Base-by-base conservation (phyloP, 495 filamentous ascomycete genomes). In the Penicillium goetzii region DNA sequence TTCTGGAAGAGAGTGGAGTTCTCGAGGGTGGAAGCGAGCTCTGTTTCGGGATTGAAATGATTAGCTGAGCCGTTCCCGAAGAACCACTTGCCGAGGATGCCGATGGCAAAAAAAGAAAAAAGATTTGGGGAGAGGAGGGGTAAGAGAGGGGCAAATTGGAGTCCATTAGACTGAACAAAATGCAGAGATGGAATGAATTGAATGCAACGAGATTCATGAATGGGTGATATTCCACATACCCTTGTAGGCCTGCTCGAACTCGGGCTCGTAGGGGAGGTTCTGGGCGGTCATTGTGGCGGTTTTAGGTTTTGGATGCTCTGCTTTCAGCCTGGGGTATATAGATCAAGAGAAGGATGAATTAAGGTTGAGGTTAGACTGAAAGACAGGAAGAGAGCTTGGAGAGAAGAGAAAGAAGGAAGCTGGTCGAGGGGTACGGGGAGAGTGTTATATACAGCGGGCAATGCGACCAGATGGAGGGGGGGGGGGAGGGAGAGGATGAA, bases 161-260 rank as follows among this genome's bases (percentile, higher is more conserved):
- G 58, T 55, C 32, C 49, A 28, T 40, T 19, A 26, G 30, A 19
- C 36, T 21, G 19, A 21, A 32, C 43, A 19, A 23, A 21, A 25
- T 15, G 6, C 15, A 40, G 36, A 33, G 4, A 33, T 10, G 47
- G 33, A 23, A 54, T 45, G 30, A 19, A 17, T 49, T 14, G 19
- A 47, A 8, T n/a, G 11, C n/a, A 3, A 9, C n/a, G 45, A 36
- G 12, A 50, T 17, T 52, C 19, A 10, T 26, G 23, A 17, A 25
- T 9, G 2, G 47, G 6, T 3, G 26, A 17, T 12, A 5, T 50
- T 21, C 8, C 26, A 72, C 76, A 74, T 82, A 97, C 93, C 93
- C 80, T 95, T 92, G 85, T 96, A 96, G 66, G 95, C 95, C 85
- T 99, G 95, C 87, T 97, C 89, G 83, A 98, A 99, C 83, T 99